phyloP scores from a whole-genome alignment of 2,329 filamentous ascomycete genomes.

The Rutstroemia sp. region DNA sequence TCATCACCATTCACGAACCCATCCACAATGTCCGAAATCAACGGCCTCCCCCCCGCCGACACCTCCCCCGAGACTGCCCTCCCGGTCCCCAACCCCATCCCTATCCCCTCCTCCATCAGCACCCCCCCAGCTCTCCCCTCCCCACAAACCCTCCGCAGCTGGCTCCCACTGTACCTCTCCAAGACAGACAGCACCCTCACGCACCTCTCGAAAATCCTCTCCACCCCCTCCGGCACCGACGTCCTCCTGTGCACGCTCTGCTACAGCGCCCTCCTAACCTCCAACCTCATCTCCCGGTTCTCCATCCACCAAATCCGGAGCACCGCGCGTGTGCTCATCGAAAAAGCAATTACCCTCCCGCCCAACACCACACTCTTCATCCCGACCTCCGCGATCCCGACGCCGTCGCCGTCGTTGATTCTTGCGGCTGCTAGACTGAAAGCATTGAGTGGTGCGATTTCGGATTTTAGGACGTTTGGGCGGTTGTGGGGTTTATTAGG shows the following conservation, averaged over 20 bases:
- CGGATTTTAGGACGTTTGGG: conserved; percentile 64
- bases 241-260: conserved; percentile 59
- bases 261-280: conserved; percentile 55
- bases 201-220: conserved; percentile 55
- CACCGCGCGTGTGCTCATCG: conserved; percentile 43
- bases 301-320: conserved; percentile 50
- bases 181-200: conserved; percentile 33
- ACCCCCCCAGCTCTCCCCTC: conserved; percentile 15
- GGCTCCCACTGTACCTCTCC: conserved; percentile 28
- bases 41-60: conserved; percentile 17
- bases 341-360: conserved; percentile 45
- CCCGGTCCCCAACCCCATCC: conserved; percentile 9
- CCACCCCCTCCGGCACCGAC: conserved; percentile 63
- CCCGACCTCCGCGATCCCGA: conserved; percentile 17
- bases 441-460: conserved; percentile 57
- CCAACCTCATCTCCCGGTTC: conserved; percentile 43
- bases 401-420: conserved; percentile 30
- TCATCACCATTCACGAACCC: not conserved
- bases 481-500: conserved; percentile 72
- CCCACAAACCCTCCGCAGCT: conserved; percentile 18
- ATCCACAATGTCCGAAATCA: conserved; percentile 23
- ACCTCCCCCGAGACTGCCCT: conserved; percentile 15
- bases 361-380: conserved; percentile 41
- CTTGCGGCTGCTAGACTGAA: conserved; percentile 44
- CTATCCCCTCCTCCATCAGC: conserved; percentile 7